phyloP scores from a whole-genome alignment of 2,329 filamentous ascomycete genomes.

The Fusarium pseudograminearum region DNA sequence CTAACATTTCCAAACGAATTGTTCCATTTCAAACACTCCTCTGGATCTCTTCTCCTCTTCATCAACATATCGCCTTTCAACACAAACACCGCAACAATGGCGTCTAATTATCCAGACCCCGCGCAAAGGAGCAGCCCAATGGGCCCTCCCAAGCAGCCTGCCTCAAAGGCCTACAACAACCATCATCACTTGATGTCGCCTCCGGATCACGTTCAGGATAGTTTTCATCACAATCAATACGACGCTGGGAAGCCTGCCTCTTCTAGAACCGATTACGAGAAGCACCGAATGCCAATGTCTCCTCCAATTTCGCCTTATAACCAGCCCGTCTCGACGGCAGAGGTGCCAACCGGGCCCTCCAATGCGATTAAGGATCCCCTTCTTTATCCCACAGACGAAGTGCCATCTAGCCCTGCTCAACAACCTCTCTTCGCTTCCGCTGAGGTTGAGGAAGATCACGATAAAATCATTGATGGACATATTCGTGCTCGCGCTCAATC shows the following conservation, averaged over 20 bases:
- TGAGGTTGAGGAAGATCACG: constrained; percentile 54
- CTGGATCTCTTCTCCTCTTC: constrained; percentile 24
- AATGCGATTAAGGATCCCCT: constrained; percentile 65
- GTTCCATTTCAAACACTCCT: constrained; percentile 33
- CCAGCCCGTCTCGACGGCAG: constrained; percentile 53
- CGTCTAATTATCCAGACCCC: constrained; percentile 41
- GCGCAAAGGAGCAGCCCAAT: constrained; percentile 44
- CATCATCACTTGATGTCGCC: constrained; percentile 70
- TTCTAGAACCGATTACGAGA: constrained; percentile 47
- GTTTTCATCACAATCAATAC: constrained; percentile 56
- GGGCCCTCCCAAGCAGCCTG: constrained; percentile 48
- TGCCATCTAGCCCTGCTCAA: constrained; percentile 56
- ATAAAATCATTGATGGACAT: constrained; percentile 63
- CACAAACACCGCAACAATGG: constrained; percentile 43
- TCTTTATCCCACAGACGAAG: constrained; percentile 64
- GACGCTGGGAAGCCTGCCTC: constrained; percentile 35
- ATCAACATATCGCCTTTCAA: constrained; percentile 26
- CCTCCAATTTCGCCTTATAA: constrained; percentile 68
- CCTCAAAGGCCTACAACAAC: constrained; percentile 60
- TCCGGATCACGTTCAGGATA: constrained; percentile 68
- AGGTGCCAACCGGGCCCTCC: constrained; percentile 48
- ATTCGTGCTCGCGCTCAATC: constrained; percentile 57
- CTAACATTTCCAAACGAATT: constrained; percentile 36
- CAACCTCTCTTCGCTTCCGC: constrained; percentile 63
- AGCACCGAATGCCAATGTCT: constrained; percentile 61